Base-by-base conservation (phyloP, 768 basidiomycete genomes). In the Boletus subcaerulescens region DNA sequence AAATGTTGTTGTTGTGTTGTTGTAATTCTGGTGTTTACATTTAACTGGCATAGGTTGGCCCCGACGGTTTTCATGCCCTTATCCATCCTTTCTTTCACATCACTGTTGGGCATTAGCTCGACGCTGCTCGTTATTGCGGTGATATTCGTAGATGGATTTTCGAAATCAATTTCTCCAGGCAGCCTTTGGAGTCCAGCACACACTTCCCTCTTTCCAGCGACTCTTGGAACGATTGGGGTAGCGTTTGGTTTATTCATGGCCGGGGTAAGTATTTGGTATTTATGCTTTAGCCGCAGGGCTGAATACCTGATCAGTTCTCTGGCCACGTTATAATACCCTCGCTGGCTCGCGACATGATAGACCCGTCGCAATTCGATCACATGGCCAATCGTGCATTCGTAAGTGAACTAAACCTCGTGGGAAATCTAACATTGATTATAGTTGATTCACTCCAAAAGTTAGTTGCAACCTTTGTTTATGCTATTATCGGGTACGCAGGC, bases 271-370 rank as follows among this genome's bases (percentile, higher is more conserved):
- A 45, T 26, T 18, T 46, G 22, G 22, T 44, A 22, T 33, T 59
- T 20, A 6, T 46, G 47, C 11, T n/a, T 33, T 48, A 13, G 20
- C 11, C 22, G 18, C 5, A 17, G 33, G 17, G 1, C 32, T 55
- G 9, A 47, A 32, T 24, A 45, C 33, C 18, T 43, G 42, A 24
- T 26, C 11, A 93, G 84, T 95, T 96, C 63, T 85, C 92, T 3
- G 94, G 94, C 2, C 96, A 98, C 66, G 87, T 92, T 14, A 88
- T 95, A 29, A 88, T 98, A 46, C 95, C 95, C 18, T 91, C 89
- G 20, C 71, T 98, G 15, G 93, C 89, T 5, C 80, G 85, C 63
- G 95, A 98, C 70, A 97, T 98, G 95, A 67, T 71, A 20, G 83
- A 93, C 60, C 94, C 94, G 8, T 76, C 78, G 26, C 78, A 85